Conservation (phyloP, 768 basidiomycete genomes). For the Boletus sensibilis region DNA sequence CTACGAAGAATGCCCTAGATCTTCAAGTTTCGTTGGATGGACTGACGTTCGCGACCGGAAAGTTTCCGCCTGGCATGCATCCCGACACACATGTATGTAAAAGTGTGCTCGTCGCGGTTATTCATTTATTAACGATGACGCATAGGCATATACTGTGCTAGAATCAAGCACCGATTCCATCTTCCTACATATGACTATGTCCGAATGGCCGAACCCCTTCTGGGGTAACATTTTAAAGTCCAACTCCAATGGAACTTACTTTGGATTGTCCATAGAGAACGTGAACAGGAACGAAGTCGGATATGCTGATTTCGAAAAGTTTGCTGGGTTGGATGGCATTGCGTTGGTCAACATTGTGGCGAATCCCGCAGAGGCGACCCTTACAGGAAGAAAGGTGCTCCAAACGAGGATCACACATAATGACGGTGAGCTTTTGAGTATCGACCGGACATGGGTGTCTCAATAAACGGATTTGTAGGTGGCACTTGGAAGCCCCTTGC, state of each 20-base stretch:
- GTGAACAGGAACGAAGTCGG: slow-evolving; percentile 89
- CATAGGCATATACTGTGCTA: slow-evolving; percentile 86
- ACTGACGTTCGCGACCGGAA: slow-evolving; percentile 74
- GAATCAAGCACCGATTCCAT: slow-evolving; percentile 92
- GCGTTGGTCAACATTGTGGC: slow-evolving; percentile 89
- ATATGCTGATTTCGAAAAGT: slow-evolving; percentile 97
- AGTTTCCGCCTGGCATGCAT: slow-evolving; percentile 88
- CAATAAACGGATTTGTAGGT: slow-evolving; percentile 41
- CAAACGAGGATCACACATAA: slow-evolving; percentile 94
- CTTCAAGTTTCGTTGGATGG: slow-evolving; percentile 95
- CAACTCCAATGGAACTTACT: slow-evolving; percentile 98
- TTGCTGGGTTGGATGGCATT: slow-evolving; percentile 93
- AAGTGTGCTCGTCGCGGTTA: not conserved
- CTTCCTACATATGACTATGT: slow-evolving; percentile 96
- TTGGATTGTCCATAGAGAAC: slow-evolving; percentile 78
- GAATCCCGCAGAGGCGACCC: slow-evolving; percentile 71
- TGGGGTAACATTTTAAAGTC: slow-evolving; percentile 95
- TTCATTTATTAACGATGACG: not conserved
- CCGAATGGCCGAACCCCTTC: slow-evolving; percentile 64
- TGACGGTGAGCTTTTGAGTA: slow-evolving; percentile 59
- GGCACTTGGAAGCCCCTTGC: slow-evolving; percentile 82
- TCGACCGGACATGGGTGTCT: not conserved
- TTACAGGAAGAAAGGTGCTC: slow-evolving; percentile 71
- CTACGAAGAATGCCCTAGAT: slow-evolving; percentile 59
- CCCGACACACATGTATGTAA: slow-evolving; percentile 84